These are phyloP conservation scores for Globisporangium nodosum DNA, from an alignment of 352 stramenopile genomes.

Conservation along the genomic window DNA sequence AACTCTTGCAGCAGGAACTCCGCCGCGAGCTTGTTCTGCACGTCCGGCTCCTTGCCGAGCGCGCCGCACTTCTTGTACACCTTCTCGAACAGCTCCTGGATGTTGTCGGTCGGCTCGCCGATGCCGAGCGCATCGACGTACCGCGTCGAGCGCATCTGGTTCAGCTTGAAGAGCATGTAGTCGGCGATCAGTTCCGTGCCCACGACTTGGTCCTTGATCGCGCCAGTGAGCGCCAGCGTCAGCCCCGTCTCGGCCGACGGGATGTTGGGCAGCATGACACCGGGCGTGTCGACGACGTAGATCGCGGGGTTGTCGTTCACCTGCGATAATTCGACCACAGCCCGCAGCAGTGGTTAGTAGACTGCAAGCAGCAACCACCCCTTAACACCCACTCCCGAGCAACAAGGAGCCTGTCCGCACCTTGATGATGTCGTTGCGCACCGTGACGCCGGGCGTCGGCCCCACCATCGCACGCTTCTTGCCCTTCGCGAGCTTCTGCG, in stretches of 20 bases:
- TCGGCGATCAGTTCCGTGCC: conserved; percentile 84
- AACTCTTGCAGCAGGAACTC: conserved; percentile 74
- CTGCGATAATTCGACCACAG: conserved; percentile 15
- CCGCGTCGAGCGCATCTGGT: conserved; percentile 66
- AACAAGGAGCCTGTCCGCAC: conserved; percentile 15
- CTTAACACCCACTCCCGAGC: not conserved
- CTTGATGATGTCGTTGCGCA: conserved; percentile 88
- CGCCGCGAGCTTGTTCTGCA: conserved; percentile 58
- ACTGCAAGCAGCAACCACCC: not conserved
- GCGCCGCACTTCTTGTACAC: conserved; percentile 68
- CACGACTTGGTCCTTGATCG: conserved; percentile 85
- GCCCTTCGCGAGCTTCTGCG: conserved; percentile 69
- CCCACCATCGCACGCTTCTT: conserved; percentile 79
- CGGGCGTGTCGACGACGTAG: conserved; percentile 87
- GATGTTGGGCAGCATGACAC: conserved; percentile 87
- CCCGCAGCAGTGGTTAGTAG: not conserved
- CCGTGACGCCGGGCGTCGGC: conserved; percentile 78
- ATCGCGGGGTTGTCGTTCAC: conserved; percentile 83
- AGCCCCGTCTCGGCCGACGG: conserved; percentile 71
- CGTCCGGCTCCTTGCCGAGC: conserved; percentile 71
- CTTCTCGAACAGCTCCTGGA: conserved; percentile 54
- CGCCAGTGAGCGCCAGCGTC: conserved; percentile 78
- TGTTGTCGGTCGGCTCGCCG: conserved; percentile 60
- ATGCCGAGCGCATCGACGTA: conserved; percentile 79
- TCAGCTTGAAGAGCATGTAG: conserved; percentile 87